Evolutionary conservation across 352 stramenopile species (phyloP), one percentile per base, ranked within the genome.

Genomic region (Pilasporangium apinafurcum): DNA sequence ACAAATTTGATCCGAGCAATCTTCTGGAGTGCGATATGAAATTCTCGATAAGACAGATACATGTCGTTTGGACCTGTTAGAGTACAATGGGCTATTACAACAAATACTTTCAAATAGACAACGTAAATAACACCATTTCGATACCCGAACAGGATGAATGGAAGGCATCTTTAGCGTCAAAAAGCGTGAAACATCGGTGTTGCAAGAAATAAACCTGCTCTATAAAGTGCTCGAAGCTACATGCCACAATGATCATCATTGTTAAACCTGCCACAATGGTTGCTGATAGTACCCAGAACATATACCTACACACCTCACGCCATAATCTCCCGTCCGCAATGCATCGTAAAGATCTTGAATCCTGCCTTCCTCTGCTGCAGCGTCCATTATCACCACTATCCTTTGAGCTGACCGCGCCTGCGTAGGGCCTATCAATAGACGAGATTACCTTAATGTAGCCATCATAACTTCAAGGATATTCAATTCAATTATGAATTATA

Each of bases 131-230:
- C 4, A 5, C 28, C n/a, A n/a, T n/a, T n/a, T n/a, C n/a, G n/a
- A 4, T 40, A 73, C 69, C 64, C 21, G 63, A 73, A n/a, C n/a
- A n/a, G 21, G 76, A 84, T 10, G 68, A 75, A 6, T 60, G 59
- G 21, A 84, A 86, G 8, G 73, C 69, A 28, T 83, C 64, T 34
- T 78, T 82, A 8, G 64, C 62, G 30, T 89, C 77, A 12, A 86
- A 78, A 8, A 89, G 42, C 18, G 59, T 86, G 29, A 89, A 89
- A 17, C 49, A 38, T 8, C 52, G 45, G 31, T 83, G 66, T 56
- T 89, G 77, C 27, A 81, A 44, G 37, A 83, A 89, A 54, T 89
- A 89, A 12, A 86, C 28, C 22, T 59, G 34, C 29, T 53, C 43
- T 12, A 64, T 49, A 47, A 86, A 37, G 7, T 54, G 27, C 41